Evolutionary conservation across 2,329 filamentous ascomycete species (phyloP).

Genomic region (Aspergillus uvarum): DNA sequence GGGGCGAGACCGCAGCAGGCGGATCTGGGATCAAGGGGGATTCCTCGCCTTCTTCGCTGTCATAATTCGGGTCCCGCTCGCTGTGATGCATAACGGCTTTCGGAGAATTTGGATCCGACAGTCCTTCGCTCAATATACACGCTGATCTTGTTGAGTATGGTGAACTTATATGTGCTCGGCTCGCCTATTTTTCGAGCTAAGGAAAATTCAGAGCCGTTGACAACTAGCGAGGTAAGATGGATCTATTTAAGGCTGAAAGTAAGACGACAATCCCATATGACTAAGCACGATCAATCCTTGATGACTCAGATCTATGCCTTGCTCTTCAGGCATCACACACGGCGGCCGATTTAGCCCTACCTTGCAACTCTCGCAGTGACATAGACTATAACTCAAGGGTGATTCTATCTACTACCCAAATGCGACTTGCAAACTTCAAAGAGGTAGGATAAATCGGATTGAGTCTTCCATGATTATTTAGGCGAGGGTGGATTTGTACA

Average conservation of each 20-base stretch:
- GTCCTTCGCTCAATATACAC: too few species aligned
- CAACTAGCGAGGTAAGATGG: neutral
- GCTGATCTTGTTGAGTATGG: too few species aligned
- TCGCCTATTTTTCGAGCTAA: neutral
- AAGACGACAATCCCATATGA: neutral
- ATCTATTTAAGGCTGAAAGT: neutral
- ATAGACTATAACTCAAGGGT: neutral
- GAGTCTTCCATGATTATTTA: too few species aligned
- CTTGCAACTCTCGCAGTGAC: neutral
- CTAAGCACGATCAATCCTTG: neutral
- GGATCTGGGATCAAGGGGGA: neutral
- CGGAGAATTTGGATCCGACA: too few species aligned
- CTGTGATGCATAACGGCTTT: neutral
- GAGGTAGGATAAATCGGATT: neutral
- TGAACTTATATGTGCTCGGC: too few species aligned
- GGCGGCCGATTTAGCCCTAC: neutral
- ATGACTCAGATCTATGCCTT: neutral
- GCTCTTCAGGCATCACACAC: neutral
- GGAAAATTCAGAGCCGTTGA: neutral
- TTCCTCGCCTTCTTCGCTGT: neutral
- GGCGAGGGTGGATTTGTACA: neutral
- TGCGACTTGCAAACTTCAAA: neutral
- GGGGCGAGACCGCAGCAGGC: neutral
- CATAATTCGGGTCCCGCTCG: neutral
- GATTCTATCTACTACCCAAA: neutral